phyloP scores from a whole-genome alignment of 2,329 filamentous ascomycete genomes.

The Cladosporium oxysporum region DNA sequence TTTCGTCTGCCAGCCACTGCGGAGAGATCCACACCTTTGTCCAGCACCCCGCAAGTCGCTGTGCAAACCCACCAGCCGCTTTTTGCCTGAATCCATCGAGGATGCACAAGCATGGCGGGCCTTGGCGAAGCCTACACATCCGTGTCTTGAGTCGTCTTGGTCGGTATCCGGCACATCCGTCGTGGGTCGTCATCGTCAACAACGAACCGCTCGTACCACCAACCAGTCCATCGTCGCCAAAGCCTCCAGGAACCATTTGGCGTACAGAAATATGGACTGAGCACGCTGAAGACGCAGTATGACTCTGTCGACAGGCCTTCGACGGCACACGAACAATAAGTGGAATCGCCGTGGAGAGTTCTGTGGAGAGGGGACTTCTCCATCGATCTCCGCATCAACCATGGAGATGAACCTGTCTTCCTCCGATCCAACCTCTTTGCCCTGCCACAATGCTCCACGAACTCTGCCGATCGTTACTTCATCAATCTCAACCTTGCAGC shows the following conservation, averaged over 20 bases:
- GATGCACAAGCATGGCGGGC: background rate
- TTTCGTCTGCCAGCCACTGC: background rate
- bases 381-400: conserved; percentile 9
- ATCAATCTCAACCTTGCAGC: conserved; percentile 3
- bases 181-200: background rate
- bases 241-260: background rate
- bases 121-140: background rate
- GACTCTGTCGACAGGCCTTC: background rate
- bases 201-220: background rate
- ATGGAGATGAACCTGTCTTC: background rate
- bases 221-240: background rate
- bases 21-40: background rate
- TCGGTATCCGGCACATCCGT: conserved; percentile 10
- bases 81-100: conserved; percentile 9
- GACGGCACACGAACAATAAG: background rate
- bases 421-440: conserved; percentile 4
- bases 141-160: background rate
- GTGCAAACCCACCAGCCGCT: conserved; percentile 1
- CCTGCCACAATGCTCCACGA: conserved; percentile 7
- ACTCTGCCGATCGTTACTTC: conserved; percentile 6
- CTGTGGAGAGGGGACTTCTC: background rate
- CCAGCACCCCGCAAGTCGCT: background rate
- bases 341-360: background rate
- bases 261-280: background rate
- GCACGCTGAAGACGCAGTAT: background rate